Evolutionary conservation across 1,284 basidiomycete genomes (phyloP).

Genomic region (Coriolopsis trogii): DNA sequence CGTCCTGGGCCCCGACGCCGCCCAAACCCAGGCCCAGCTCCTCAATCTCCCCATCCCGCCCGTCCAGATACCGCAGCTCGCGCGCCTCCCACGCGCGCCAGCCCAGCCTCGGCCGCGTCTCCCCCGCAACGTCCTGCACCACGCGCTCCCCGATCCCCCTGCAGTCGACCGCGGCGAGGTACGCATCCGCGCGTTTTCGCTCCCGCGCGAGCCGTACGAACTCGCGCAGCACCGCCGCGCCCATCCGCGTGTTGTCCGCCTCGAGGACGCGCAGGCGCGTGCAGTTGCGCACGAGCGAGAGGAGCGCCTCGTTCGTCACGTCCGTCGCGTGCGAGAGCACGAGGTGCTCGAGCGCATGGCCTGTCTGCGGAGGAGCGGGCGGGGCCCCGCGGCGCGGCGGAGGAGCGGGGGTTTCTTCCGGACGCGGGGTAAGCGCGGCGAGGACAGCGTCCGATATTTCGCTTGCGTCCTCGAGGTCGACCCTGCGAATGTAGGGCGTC

Average conservation of each 20-base stretch:
- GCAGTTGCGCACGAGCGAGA: conserved; percentile 67
- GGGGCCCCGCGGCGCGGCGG: conserved; percentile 7
- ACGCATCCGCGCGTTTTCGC: conserved; percentile 52
- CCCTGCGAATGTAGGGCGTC: conserved; percentile 68
- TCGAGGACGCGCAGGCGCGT: conserved; percentile 67
- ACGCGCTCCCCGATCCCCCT: conserved; percentile 63
- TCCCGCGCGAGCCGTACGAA: conserved; percentile 63
- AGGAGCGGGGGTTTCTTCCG: conserved; percentile 8
- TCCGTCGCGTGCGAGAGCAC: conserved; percentile 69
- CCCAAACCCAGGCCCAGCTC: no score
- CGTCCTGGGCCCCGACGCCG: conserved; percentile 64
- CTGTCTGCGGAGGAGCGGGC: conserved; percentile 40
- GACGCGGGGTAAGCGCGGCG: conserved; percentile 59
- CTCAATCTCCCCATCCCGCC: conserved; percentile 63
- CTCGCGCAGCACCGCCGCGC: conserved; percentile 61
- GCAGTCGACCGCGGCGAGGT: conserved; percentile 77
- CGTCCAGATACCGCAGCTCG: conserved; percentile 68
- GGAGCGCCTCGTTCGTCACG: conserved; percentile 65
- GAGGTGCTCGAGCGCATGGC: conserved; percentile 74
- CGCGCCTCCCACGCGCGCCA: conserved; percentile 72
- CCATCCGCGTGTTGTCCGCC: conserved; percentile 78
- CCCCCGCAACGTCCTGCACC: conserved; percentile 57
- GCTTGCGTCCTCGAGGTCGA: conserved; percentile 86
- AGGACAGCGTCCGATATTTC: conserved; percentile 79
- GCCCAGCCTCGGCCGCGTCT: conserved; percentile 70